A percentile compares a stretch with the other conserved stretches of the same genome.
These are phyloP conservation scores for Fusarium scirpi DNA, from an alignment of 2,329 filamentous ascomycete species.

Conservation along the genomic window DNA sequence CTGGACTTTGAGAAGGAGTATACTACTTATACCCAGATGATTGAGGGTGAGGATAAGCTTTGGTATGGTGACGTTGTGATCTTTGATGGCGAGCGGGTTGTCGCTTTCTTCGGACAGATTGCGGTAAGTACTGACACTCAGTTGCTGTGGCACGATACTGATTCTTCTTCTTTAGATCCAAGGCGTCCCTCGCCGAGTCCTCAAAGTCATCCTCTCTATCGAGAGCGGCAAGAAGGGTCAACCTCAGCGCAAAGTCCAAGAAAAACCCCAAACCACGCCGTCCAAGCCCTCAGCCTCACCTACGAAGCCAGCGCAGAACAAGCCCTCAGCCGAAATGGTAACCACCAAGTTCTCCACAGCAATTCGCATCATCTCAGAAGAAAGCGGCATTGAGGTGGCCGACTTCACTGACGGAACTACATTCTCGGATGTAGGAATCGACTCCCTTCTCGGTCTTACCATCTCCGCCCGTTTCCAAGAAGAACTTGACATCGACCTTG, in stretches of 20 bases:
- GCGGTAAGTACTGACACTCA: constrained; percentile 44
- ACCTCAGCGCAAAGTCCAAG: constrained; percentile 14
- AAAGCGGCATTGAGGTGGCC: constrained; percentile 34
- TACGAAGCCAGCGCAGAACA: not conserved
- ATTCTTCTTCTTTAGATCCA: constrained; percentile 10
- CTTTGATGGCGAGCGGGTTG: constrained; percentile 64
- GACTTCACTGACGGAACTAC: constrained; percentile 68
- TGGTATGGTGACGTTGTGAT: constrained; percentile 63
- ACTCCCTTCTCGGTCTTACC: constrained; percentile 71
- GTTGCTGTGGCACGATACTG: fast-evolving
- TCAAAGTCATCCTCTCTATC: constrained; percentile 35
- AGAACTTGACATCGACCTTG: constrained; percentile 67
- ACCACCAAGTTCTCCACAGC: constrained; percentile 17
- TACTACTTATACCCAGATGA: constrained; percentile 39
- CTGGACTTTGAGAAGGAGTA: constrained; percentile 41
- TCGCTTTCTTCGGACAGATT: constrained; percentile 50
- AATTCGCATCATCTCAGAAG: constrained; percentile 32
- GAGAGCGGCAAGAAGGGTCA: constrained; percentile 36
- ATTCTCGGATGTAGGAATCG: constrained; percentile 69
- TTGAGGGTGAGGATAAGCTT: constrained; percentile 28
- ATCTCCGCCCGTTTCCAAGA: constrained; percentile 68
- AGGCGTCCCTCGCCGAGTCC: constrained; percentile 35
- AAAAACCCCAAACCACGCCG: not conserved
- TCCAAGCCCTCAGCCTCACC: not conserved
- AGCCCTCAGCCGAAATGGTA: not conserved